These are phyloP conservation scores for Mixia osmundae DNA, from an alignment of 1,284 basidiomycete genomes.

Conservation along the genomic window DNA sequence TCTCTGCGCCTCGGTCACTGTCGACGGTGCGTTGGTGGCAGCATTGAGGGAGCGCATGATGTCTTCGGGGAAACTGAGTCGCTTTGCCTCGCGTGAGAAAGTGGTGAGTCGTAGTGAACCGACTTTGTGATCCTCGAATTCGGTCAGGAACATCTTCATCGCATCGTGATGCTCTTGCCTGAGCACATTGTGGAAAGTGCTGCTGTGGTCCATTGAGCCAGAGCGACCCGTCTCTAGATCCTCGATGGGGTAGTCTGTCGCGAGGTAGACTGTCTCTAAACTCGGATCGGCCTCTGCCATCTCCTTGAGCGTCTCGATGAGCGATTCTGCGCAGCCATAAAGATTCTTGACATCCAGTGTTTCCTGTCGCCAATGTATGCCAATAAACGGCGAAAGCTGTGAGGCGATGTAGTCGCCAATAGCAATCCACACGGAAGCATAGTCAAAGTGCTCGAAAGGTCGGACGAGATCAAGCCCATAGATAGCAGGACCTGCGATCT, in stretches of 20 bases:
- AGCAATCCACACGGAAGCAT: constrained; percentile 15
- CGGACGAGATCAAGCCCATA: neutral
- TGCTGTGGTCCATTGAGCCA: constrained; percentile 12
- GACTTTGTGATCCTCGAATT: constrained; percentile 7
- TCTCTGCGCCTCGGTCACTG: neutral
- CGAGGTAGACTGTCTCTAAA: constrained; percentile 17
- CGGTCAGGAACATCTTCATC: constrained; percentile 12
- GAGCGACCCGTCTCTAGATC: constrained; percentile 3
- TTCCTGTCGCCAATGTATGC: constrained; percentile 20
- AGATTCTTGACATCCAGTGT: constrained; percentile 15
- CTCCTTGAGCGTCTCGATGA: constrained; percentile 12
- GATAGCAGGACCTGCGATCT: constrained; percentile 1
- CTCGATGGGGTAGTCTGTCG: constrained; percentile 20
- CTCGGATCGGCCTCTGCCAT: constrained; percentile 10
- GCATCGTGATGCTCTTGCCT: constrained; percentile 17
- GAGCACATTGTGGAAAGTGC: constrained; percentile 18
- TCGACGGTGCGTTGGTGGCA: neutral
- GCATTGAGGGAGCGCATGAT: constrained; percentile 2
- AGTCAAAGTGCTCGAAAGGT: constrained; percentile 17
- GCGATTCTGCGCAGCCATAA: constrained; percentile 13
- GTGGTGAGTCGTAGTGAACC: constrained; percentile 12
- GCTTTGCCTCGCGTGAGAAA: constrained; percentile 14
- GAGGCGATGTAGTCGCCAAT: constrained; percentile 11
- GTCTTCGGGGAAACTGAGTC: constrained; percentile 1
- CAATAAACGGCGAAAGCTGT: constrained; percentile 13